Evolutionary conservation across 306 rosid genomes (phyloP).

Genomic region (Dalbergia cochinchinensis): DNA sequence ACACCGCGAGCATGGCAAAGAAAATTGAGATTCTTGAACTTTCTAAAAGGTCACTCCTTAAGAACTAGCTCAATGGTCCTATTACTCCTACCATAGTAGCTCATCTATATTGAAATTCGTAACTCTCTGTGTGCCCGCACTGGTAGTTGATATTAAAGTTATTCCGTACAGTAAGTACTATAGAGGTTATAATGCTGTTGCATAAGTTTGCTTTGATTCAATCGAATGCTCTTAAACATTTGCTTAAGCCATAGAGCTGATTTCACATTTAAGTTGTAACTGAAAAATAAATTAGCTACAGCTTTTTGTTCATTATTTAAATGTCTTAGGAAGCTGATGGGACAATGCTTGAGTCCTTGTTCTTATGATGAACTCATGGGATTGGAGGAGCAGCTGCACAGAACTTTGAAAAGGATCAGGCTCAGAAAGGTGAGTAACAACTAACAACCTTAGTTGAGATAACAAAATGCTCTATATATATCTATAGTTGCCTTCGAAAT

Average conservation of each 20-base stretch:
- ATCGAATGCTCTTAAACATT: no score
- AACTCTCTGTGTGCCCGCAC: not conserved
- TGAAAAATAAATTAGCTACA: not conserved
- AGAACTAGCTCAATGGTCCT: not conserved
- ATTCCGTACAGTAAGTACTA: no score
- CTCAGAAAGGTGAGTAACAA: constrained; percentile 61
- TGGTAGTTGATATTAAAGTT: not conserved
- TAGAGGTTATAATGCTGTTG: not conserved
- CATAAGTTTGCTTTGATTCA: not conserved
- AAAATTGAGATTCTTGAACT: constrained; percentile 64
- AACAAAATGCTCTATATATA: not conserved
- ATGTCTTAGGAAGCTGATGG: constrained; percentile 67
- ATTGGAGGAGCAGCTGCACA: constrained; percentile 54
- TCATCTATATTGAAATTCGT: not conserved
- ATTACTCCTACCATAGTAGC: not conserved
- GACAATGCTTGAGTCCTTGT: constrained; percentile 56
- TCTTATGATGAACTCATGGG: constrained; percentile 60
- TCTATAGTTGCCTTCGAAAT: not conserved
- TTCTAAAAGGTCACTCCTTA: constrained; percentile 58
- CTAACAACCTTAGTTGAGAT: no score
- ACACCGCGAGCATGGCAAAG: constrained; percentile 51
- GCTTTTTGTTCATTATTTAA: constrained; percentile 8
- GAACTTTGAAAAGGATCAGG: constrained; percentile 55
- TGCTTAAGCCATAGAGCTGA: no score
- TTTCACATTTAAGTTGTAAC: not conserved